phyloP scores from a whole-genome alignment of 192 early-diverging fungal species.

The Kickxella alabastrina region DNA sequence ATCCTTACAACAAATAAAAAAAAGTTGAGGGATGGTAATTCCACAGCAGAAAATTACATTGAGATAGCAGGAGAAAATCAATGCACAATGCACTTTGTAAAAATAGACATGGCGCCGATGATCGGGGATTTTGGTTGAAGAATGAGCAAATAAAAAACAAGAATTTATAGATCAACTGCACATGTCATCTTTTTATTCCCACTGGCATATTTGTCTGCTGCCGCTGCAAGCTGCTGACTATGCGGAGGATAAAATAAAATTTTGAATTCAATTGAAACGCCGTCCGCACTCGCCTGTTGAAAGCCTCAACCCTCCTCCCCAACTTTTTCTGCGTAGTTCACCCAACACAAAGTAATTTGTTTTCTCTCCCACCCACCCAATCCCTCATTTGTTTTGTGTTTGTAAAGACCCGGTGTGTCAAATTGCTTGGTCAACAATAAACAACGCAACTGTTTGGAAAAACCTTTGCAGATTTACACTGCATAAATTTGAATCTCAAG shows the following conservation, averaged over 20 bases:
- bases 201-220: too few relatives aligned
- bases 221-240: too few relatives aligned
- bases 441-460: too few relatives aligned
- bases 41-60: not conserved
- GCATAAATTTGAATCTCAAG: too few relatives aligned
- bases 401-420: too few relatives aligned
- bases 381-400: not conserved
- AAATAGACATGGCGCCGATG: slow-evolving; percentile 7
- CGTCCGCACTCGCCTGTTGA: too few relatives aligned
- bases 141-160: not conserved
- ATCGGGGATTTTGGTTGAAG: not conserved
- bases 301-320: too few relatives aligned
- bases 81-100: slow-evolving; percentile 3
- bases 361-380: not conserved
- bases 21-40: too few relatives aligned
- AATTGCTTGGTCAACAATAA: too few relatives aligned
- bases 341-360: not conserved
- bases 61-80: slow-evolving; percentile 8
- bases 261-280: too few relatives aligned
- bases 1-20: not conserved
- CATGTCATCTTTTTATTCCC: not conserved
- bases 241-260: not conserved
- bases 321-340: too few relatives aligned
- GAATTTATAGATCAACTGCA: not conserved
- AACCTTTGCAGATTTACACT: too few relatives aligned